These are phyloP conservation scores for Aureobasidium melanogenum DNA, from an alignment of 2,329 filamentous ascomycete genomes.

Conservation along the genomic window DNA sequence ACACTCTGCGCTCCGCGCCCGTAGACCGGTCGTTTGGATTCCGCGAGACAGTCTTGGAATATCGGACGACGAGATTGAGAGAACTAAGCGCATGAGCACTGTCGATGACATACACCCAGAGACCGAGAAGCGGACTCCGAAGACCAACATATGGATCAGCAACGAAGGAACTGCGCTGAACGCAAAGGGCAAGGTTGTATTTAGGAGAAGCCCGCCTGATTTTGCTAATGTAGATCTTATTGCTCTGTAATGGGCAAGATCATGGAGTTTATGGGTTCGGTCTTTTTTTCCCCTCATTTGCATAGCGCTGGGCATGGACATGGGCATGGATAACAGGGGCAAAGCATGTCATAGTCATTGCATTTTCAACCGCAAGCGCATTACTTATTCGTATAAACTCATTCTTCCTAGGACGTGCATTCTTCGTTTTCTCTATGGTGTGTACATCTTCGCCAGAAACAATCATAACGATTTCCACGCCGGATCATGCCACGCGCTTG, in stretches of 20 bases:
- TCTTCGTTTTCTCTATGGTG: not conserved
- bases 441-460: too few relatives aligned
- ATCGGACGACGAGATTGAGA: slow-evolving; percentile 79
- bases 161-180: slow-evolving; percentile 87
- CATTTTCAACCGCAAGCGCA: not conserved
- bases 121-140: slow-evolving; percentile 17
- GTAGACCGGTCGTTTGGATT: slow-evolving; percentile 86
- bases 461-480: too few relatives aligned
- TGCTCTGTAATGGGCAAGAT: slow-evolving; percentile 46
- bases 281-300: not conserved
- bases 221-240: slow-evolving; percentile 80
- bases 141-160: slow-evolving; percentile 68
- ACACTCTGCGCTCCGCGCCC: slow-evolving; percentile 76
- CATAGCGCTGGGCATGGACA: not conserved
- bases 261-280: not conserved
- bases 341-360: not conserved
- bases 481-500: too few relatives aligned
- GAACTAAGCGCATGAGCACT: slow-evolving; percentile 67
- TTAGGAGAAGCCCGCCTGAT: slow-evolving; percentile 61
- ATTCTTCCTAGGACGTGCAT: not conserved
- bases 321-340: not conserved
- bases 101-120: slow-evolving; percentile 29
- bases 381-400: not conserved
- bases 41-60: slow-evolving; percentile 84
- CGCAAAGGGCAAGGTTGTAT: slow-evolving; percentile 72